A percentile compares a stretch with the other conserved stretches of the same genome.
Evolutionary conservation across 768 basidiomycete species (phyloP).

Genomic region (Lentinula boryana): DNA sequence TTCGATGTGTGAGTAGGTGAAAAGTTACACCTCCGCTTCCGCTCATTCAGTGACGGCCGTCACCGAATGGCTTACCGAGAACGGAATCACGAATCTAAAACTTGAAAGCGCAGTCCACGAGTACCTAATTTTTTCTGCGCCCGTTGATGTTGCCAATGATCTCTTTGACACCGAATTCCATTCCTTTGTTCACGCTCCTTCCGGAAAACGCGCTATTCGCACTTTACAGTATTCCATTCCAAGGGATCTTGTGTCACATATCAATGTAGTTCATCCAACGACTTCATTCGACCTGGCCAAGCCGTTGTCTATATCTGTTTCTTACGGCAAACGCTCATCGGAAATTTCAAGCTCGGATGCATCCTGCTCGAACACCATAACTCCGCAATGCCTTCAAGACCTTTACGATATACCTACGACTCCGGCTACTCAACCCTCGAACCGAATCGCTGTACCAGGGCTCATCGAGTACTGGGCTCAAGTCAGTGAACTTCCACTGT

Average conservation of each 20-base stretch:
- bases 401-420: constrained; percentile 20
- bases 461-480: constrained; percentile 15
- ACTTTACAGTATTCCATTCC: constrained; percentile 20
- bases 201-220: constrained; percentile 14
- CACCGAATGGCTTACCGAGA: constrained; percentile 13
- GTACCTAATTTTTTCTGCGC: constrained; percentile 15
- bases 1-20: constrained; percentile 9
- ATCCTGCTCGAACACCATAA: constrained; percentile 14
- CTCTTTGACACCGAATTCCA: constrained; percentile 17
- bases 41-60: constrained; percentile 11
- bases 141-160: constrained; percentile 17
- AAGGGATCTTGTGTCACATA: constrained; percentile 12
- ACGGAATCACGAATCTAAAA: constrained; percentile 11
- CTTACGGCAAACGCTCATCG: not conserved
- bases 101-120: constrained; percentile 13
- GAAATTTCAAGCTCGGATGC: not conserved
- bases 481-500: constrained; percentile 1
- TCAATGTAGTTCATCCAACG: constrained; percentile 21
- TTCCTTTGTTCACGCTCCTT: constrained; percentile 13
- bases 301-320: constrained; percentile 1
- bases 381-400: constrained; percentile 18
- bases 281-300: constrained; percentile 9
- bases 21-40: constrained; percentile 13
- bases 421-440: constrained; percentile 11
- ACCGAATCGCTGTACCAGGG: constrained; percentile 15